Conservation (phyloP, 768 basidiomycete species). For the Auriscalpium orientale region DNA sequence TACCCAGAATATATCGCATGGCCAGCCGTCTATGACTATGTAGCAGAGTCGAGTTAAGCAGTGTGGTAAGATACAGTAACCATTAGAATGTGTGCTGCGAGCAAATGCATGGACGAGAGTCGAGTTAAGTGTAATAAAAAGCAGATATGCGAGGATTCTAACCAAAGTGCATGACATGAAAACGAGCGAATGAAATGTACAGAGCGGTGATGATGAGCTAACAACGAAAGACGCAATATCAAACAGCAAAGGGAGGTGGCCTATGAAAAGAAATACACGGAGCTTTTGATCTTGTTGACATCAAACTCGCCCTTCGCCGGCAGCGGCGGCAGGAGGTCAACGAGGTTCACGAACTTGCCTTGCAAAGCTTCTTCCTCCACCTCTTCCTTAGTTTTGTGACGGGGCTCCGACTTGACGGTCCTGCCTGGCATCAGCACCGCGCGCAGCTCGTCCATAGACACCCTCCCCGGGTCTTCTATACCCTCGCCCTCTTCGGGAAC, state of each 20-base stretch:
- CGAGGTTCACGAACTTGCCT: slow-evolving; percentile 67
- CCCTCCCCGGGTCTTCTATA: too few relatives aligned
- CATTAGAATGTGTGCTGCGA: neutral
- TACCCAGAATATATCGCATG: too few relatives aligned
- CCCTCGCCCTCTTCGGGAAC: too few relatives aligned
- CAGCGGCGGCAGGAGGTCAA: slow-evolving; percentile 69
- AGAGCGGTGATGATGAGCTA: too few relatives aligned
- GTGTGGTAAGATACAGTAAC: neutral
- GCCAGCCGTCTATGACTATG: too few relatives aligned
- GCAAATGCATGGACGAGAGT: neutral
- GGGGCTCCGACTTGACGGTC: too few relatives aligned
- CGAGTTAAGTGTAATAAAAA: neutral
- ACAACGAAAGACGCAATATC: neutral
- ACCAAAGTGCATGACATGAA: neutral
- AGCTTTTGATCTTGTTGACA: slow-evolving; percentile 73
- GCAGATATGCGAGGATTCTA: neutral
- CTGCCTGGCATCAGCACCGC: too few relatives aligned
- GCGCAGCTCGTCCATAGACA: too few relatives aligned
- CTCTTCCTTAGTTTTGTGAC: neutral
- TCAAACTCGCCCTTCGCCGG: slow-evolving; percentile 84
- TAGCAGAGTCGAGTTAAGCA: neutral
- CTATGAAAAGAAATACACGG: slow-evolving; percentile 92
- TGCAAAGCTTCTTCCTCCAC: slow-evolving; percentile 7
- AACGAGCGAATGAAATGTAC: neutral
- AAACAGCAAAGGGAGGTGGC: neutral